Evolutionary conservation across 1,139 yeast genomes (phyloP).

Genomic region (Yamadazyma jaroonii): DNA sequence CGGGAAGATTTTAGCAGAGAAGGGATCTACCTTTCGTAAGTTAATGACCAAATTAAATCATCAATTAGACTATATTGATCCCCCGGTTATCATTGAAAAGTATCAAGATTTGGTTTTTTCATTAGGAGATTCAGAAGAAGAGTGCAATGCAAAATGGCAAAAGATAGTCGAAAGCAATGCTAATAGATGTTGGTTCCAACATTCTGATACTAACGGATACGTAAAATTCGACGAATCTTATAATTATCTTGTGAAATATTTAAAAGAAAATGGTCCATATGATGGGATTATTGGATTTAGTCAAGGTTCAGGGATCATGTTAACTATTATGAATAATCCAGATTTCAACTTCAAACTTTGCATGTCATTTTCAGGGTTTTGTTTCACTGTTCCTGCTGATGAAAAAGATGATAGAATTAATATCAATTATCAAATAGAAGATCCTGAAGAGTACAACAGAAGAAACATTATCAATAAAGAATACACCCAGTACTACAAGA

Average conservation of each 20-base stretch:
- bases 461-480: constrained; percentile 18
- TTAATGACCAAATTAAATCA: constrained; percentile 58
- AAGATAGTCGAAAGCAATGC: constrained; percentile 41
- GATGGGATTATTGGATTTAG: constrained; percentile 88
- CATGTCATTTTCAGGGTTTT: constrained; percentile 53
- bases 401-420: constrained; percentile 16
- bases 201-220: constrained; percentile 21
- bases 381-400: constrained; percentile 43
- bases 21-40: constrained; percentile 77
- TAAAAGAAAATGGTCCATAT: constrained; percentile 76
- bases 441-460: constrained; percentile 19
- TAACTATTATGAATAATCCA: constrained; percentile 35
- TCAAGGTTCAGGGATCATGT: constrained; percentile 89
- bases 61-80: constrained; percentile 37
- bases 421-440: constrained; percentile 20
- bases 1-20: constrained; percentile 71
- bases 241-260: constrained; percentile 48
- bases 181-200: constrained; percentile 51
- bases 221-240: constrained; percentile 31
- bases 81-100: constrained; percentile 26
- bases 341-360: constrained; percentile 44
- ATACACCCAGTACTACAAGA: constrained; percentile 18
- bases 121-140: constrained; percentile 25
- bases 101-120: constrained; percentile 29
- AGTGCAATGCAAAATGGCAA: constrained; percentile 23